phyloP scores from a whole-genome alignment of 352 stramenopile genomes.

The Phytophthora tentaculata region DNA sequence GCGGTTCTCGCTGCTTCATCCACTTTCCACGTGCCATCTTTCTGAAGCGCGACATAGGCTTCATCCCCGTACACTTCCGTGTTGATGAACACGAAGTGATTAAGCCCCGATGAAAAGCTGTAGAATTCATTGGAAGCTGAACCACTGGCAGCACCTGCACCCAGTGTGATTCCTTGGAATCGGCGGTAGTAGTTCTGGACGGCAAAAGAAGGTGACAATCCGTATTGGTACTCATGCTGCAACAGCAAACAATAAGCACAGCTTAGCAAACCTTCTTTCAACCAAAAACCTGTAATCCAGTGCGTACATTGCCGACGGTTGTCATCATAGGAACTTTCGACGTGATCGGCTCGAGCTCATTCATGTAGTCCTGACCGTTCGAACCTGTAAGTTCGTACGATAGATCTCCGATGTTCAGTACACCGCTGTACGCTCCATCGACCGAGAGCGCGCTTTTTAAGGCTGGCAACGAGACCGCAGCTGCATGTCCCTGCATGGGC shows the following conservation, averaged over 20 bases:
- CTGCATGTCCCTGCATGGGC: conserved; percentile 56
- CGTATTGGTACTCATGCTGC: conserved; percentile 80
- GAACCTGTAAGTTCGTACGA: conserved; percentile 68
- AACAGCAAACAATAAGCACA: conserved; percentile 10
- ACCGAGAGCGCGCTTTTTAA: conserved; percentile 56
- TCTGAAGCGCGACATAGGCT: conserved; percentile 49
- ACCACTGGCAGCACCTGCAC: conserved; percentile 60
- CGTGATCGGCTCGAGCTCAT: conserved; percentile 66
- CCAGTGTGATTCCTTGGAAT: conserved; percentile 60
- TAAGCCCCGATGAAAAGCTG: conserved; percentile 65
- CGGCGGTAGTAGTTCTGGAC: conserved; percentile 80
- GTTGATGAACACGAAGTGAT: conserved; percentile 85
- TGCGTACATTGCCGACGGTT: conserved; percentile 75
- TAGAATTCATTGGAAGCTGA: conserved; percentile 80
- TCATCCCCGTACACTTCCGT: conserved; percentile 82
- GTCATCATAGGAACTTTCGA: conserved; percentile 72
- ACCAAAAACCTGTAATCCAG: background rate
- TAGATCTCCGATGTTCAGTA: conserved; percentile 81
- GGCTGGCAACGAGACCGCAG: conserved; percentile 65
- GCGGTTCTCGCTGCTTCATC: conserved; percentile 48
- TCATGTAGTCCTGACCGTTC: conserved; percentile 78
- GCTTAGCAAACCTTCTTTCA: conserved; percentile 4
- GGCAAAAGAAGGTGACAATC: conserved; percentile 48
- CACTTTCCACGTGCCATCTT: conserved; percentile 60
- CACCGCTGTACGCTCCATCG: conserved; percentile 50